Evolutionary conservation across 345 rosid genomes (phyloP).

Genomic region (Barbarea vulgaris): DNA sequence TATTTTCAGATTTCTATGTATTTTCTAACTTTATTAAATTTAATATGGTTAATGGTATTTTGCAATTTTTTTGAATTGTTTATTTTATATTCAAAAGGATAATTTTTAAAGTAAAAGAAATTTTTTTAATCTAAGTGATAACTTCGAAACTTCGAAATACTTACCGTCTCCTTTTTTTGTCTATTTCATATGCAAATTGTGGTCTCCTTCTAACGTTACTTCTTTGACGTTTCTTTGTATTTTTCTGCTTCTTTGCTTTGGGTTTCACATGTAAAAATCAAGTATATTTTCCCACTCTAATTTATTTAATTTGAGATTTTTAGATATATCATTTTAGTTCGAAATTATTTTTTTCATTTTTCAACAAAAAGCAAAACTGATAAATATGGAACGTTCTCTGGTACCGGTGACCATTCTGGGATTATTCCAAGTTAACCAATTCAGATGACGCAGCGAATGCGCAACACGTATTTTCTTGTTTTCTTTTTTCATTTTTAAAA

Average conservation of each 20-base stretch:
- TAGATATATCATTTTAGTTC: neutral
- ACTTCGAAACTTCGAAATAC: constrained; percentile 25
- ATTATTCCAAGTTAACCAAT: neutral
- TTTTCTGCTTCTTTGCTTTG: neutral
- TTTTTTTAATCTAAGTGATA: too few species aligned
- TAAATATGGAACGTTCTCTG: neutral
- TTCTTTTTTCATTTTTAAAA: neutral
- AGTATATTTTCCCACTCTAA: constrained; percentile 28
- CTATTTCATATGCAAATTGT: constrained; percentile 40
- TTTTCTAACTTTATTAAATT: too few species aligned
- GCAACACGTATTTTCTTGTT: neutral
- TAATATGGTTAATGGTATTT: too few species aligned
- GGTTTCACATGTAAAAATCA: constrained; percentile 32
- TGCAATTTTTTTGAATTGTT: too few species aligned
- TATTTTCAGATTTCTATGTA: too few species aligned
- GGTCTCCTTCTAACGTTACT: constrained; percentile 38
- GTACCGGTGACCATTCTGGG: neutral
- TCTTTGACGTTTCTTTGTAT: constrained; percentile 42
- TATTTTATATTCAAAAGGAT: too few species aligned
- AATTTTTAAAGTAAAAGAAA: too few species aligned
- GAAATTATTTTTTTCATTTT: too few species aligned
- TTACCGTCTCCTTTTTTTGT: constrained; percentile 36
- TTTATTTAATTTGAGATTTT: constrained; percentile 1
- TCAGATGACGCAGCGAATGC: neutral
- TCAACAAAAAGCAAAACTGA: neutral